phyloP scores from a whole-genome alignment of 805 yeast genomes.

The Saccharomyces kudriavzevii region DNA sequence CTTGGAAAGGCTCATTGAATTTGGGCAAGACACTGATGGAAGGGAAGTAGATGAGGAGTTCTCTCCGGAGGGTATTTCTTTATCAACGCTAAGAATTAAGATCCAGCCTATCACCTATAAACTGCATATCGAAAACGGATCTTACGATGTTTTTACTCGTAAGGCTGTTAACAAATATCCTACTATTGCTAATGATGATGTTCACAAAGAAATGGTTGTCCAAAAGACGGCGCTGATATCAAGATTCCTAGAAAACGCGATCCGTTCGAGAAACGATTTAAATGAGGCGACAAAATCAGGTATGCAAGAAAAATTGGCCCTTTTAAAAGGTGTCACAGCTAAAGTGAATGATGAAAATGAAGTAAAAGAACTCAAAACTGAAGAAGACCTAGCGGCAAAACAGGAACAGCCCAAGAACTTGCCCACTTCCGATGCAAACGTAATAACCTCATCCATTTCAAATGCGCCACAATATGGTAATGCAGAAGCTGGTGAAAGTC shows the following conservation, averaged over 20 bases:
- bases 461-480: neutral
- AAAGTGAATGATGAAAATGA: neutral
- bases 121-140: slow-evolving; percentile 68
- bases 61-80: slow-evolving; percentile 49
- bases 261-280: slow-evolving; percentile 48
- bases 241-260: slow-evolving; percentile 41
- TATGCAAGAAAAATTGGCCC: slow-evolving; percentile 17
- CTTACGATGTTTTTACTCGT: slow-evolving; percentile 73
- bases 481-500: neutral
- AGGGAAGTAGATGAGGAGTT: slow-evolving; percentile 21
- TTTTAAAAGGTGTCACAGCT: slow-evolving; percentile 4
- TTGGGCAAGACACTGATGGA: slow-evolving; percentile 44
- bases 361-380: neutral
- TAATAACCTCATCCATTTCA: neutral
- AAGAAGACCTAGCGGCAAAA: neutral
- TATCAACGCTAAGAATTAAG: slow-evolving; percentile 67
- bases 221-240: slow-evolving; percentile 32
- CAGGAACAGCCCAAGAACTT: neutral
- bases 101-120: slow-evolving; percentile 72
- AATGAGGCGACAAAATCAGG: slow-evolving; percentile 31
- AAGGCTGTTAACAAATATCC: slow-evolving; percentile 41
- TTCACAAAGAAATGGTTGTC: slow-evolving; percentile 22
- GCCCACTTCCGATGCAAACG: neutral
- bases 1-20: slow-evolving; percentile 49
- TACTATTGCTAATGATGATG: slow-evolving; percentile 16